Evolutionary conservation across 1,139 yeast genomes (phyloP), one percentile per base, ranked within the genome.

Genomic region (Protomyces arabidopsidicola): DNA sequence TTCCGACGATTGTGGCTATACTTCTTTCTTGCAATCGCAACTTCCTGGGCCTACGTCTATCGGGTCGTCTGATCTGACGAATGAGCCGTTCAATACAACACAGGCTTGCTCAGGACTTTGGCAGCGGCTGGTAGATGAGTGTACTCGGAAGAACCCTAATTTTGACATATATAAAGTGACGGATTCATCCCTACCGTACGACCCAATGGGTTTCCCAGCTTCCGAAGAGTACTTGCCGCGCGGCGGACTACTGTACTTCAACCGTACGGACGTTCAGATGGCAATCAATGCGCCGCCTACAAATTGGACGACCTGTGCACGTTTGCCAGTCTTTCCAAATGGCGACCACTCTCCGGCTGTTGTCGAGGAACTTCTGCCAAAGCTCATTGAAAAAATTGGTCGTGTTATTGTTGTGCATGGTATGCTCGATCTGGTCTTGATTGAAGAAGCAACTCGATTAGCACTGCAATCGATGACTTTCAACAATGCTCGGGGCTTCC

Each of bases 391-490:
- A 39, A 45, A 31, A 35, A 16, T 39, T 16, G 51, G 45, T 14
- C 18, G 59, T 5, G 60, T 60, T 1, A 38, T 60, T n/a, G 34
- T 63, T 14, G 58, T 59, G 12, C 59, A 56, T 16, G 65, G 64
- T 2, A 52, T 54, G 35, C 45, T 54, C 18, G 65, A 63, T 45
- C 36, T 35, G 24, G 53, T 55, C 48, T 36, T 63, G 38, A 54
- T 45, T 34, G 53, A 57, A 27, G 54, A 55, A 22, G 65, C 63
- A 14, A 53, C 63, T 14, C 35, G 52, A 31, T 27, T 63, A 55
- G 57, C 51, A 2, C 48, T 63, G 18, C 65, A 63, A 42, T 58
- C 60, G 45, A 63, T 59, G 59, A 50, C 57, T 2, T 63, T 63
- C 64, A 39, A 39, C 35, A 59, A 59, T 6, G 50, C 45, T 59